Evolutionary conservation across 1,284 basidiomycete species (phyloP).

Genomic region (Moesziomyces globuligerus): DNA sequence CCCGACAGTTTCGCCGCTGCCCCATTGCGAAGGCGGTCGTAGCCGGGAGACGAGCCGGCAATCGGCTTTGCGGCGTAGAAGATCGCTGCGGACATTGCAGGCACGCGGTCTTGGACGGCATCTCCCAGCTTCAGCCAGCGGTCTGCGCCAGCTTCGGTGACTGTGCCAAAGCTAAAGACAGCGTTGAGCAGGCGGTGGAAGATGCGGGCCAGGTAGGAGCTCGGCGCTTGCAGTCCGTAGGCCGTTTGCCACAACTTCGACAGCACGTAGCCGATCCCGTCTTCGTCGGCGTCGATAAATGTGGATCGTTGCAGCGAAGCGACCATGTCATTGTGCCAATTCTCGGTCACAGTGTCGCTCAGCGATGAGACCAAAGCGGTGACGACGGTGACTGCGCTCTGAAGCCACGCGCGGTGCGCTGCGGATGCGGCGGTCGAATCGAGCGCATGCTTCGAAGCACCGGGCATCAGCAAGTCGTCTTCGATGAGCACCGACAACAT

Average conservation of each 20-base stretch:
- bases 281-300: conserved; percentile 16
- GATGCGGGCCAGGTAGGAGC: conserved; percentile 48
- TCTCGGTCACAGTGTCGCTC: conserved; percentile 26
- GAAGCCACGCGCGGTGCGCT: conserved; percentile 28
- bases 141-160: conserved; percentile 48
- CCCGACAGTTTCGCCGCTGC: conserved; percentile 82
- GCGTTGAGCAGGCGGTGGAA: conserved; percentile 59
- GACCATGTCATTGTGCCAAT: conserved; percentile 49
- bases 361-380: conserved; percentile 44
- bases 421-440: conserved; percentile 7
- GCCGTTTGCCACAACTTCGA: conserved; percentile 32
- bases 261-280: conserved; percentile 34
- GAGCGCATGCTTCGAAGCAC: conserved; percentile 41
- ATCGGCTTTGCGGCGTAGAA: conserved; percentile 39
- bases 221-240: conserved; percentile 8
- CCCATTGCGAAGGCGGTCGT: conserved; percentile 88
- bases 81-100: conserved; percentile 39
- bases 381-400: conserved; percentile 37
- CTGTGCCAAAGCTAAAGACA: conserved; percentile 55
- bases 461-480: conserved; percentile 70
- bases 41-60: conserved; percentile 69
- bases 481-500: conserved; percentile 65
- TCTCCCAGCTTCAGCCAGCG: conserved; percentile 58
- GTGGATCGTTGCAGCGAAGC: conserved; percentile 26
- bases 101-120: conserved; percentile 26